Base-by-base conservation (phyloP, 345 rosid species). In the Gossypium raimondii region DNA sequence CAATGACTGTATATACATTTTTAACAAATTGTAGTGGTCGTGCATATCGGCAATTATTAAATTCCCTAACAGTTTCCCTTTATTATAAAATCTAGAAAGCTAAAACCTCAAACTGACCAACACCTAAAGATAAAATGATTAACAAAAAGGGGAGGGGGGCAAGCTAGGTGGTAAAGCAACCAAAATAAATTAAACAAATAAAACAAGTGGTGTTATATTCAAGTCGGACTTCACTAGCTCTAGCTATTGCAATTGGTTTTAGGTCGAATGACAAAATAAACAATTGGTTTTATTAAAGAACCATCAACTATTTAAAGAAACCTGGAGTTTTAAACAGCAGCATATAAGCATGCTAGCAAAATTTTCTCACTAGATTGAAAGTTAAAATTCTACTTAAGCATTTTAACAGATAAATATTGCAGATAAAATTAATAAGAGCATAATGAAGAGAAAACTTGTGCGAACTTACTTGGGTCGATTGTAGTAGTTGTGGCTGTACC, bases 401-500 rank as follows among this genome's bases (percentile, higher is more conserved):
- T 51, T 45, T 64, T 27, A 50, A 41, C 60, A 22, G 18, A 27
- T 51, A 18, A 9, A 55, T 16, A 4, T 55, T 11, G 44, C 2
- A 18, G 78, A 38, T 68, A 25, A 79, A 61, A n/a, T 27, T 41
- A n/a, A 70, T 45, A 79, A 67, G 60, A 20, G 65, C 16, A 65
- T 47, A 51, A 67, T 67, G 62, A 77, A 12, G 34, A 73, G 24
- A 52, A 68, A 76, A 43, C 38, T 29, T 17, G 27, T 8, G 41
- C 29, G 24, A 76, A 84, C 98, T 84, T 85, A 94, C 98, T 89
- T 20, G 98, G 98, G 87, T 94, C 87, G 71, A 20, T 69, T 6
- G 78, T 53, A 0, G 97, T 91, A 14, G 85, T 81, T 14, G 74
- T 83, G 45, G 98, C 98, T 7, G 97, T 84, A 48, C 98, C 97